A percentile compares a stretch with the other conserved stretches of the same genome.
Conservation (phyloP, 345 rosid genomes). For the Aethionema arabicum region DNA sequence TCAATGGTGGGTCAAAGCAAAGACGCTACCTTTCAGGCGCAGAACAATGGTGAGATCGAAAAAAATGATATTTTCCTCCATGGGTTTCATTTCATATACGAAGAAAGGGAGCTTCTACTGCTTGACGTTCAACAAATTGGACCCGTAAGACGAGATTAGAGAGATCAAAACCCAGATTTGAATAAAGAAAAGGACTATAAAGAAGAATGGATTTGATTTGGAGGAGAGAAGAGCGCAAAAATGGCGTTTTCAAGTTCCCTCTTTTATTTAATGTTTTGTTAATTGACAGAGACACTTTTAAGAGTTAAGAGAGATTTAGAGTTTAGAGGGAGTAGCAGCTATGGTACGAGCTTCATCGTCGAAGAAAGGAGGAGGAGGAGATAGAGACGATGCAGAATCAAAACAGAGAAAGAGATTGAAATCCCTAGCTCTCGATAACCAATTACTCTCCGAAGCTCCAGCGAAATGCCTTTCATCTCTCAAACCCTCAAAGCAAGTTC, state of each 20-base stretch:
- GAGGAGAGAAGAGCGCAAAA: no score
- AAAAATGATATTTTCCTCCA: not conserved
- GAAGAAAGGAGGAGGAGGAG: constrained; percentile 33
- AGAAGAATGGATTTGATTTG: no score
- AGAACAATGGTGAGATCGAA: constrained; percentile 15
- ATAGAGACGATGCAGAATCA: constrained; percentile 35
- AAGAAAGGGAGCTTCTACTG: no score
- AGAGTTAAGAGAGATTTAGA: constrained; percentile 4
- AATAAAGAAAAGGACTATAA: no score
- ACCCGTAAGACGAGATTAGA: no score
- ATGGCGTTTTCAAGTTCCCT: no score
- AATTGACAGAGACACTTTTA: constrained; percentile 12
- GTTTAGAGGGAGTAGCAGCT: constrained; percentile 39
- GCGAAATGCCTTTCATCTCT: constrained; percentile 48
- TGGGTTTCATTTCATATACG: not conserved
- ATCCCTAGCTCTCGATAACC: constrained; percentile 53
- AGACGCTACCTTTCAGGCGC: constrained; percentile 4
- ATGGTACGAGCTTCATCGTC: constrained; percentile 42
- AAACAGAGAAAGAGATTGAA: constrained; percentile 47
- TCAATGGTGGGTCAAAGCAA: not conserved
- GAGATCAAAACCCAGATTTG: no score
- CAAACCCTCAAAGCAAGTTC: constrained; percentile 54
- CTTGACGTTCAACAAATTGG: no score
- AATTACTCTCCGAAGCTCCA: constrained; percentile 49
- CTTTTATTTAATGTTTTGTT: no score